Conservation (phyloP, 352 stramenopile genomes). For the Globisporangium carolinianum region DNA sequence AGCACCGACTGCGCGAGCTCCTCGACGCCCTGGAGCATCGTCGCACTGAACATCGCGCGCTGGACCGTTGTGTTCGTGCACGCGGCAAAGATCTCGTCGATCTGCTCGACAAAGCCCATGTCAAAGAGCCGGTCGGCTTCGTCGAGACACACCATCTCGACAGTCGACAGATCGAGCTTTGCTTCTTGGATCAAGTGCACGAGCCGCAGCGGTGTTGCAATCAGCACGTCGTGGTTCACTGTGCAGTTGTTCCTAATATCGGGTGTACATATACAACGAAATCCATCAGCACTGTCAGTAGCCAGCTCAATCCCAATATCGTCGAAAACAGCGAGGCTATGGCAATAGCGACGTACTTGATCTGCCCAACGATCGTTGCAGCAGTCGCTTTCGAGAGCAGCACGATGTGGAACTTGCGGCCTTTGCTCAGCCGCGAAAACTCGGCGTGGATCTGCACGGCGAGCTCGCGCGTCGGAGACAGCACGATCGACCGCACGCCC, state of each 20-base stretch:
- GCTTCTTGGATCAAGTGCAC: conserved; percentile 87
- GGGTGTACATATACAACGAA: background rate
- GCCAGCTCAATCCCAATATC: no score
- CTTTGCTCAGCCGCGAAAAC: conserved; percentile 86
- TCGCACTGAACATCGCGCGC: conserved; percentile 97
- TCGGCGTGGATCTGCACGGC: conserved; percentile 96
- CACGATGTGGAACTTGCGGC: conserved; percentile 84
- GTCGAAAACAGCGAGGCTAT: background rate
- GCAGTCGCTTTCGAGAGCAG: conserved; percentile 92
- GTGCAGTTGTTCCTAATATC: conserved; percentile 56
- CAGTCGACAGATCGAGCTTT: conserved; percentile 74
- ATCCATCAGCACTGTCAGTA: background rate
- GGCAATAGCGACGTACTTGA: conserved; percentile 32
- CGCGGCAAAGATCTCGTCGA: conserved; percentile 95
- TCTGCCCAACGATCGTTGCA: conserved; percentile 57
- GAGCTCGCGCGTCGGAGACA: conserved; percentile 97
- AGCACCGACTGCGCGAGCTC: conserved; percentile 95
- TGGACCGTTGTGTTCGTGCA: conserved; percentile 85
- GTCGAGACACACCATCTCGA: conserved; percentile 96
- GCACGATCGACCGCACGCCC: conserved; percentile 90
- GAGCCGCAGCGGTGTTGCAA: conserved; percentile 95
- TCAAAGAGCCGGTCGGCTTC: conserved; percentile 99
- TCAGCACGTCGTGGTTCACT: conserved; percentile 91
- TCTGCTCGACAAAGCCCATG: conserved; percentile 93
- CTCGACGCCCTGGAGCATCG: conserved; percentile 92